Base-by-base conservation (phyloP, 805 yeast species). In the Saturnispora zaruensis region DNA sequence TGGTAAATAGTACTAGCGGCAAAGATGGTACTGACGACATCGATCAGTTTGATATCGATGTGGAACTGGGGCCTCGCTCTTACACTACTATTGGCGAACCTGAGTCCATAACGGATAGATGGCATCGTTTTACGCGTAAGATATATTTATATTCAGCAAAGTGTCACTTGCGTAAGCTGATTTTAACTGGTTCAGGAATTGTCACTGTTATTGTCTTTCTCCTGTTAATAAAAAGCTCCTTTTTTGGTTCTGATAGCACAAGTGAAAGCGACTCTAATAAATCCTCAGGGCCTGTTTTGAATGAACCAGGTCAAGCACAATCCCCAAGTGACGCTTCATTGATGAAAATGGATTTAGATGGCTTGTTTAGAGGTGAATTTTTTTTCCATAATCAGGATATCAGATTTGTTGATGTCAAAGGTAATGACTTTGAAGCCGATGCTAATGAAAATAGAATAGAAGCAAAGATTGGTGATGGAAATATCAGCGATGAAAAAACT, bases 21-120 rank as follows among this genome's bases (percentile, higher is more conserved):
- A 36, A 18, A 18, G 21, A 13, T 6, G 14, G 24, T 18, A 18
- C 20, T 4, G 40, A 16, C 6, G 4, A 13, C 18, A 36, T 59
- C 20, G 58, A 51, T n/a, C 57, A 57, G 20, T 61, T 59, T 36
- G 53, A 59, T 21, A 57, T 59, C 2, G 65, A 60, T 42, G 59
- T 55, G 23, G 59, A 57, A 14, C 23, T 46, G 32, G 25, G 32
- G 14, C 40, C 40, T n/a, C n/a, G 30, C 1, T 16, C 23, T 3
- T 41, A 41, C 34, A 21, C 41, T 8, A 30, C 25, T 11, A 14
- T 47, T 21, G 50, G 50, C 5, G 41, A 47, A 25, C 32, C 14
- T 24, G 49, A 41, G 33, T 36, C 23, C 24, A 9, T 45, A 2
- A 9, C 3, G 3, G 48, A 38, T 13, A 37, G 14, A 14, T 23